phyloP scores from a whole-genome alignment of 768 basidiomycete species.

The Hypsizygus marmoreus region DNA sequence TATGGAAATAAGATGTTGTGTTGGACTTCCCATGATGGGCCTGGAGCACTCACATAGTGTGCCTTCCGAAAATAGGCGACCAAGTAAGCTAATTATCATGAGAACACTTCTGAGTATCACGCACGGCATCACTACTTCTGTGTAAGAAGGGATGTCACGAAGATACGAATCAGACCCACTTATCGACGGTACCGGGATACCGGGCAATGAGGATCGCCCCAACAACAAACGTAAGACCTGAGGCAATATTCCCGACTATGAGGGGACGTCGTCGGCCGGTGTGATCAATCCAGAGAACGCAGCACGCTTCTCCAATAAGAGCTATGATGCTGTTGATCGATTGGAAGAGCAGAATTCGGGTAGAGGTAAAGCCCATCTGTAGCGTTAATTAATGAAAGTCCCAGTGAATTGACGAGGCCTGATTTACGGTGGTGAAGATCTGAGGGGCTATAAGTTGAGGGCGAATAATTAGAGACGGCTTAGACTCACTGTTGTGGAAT shows the following conservation, averaged over 20 bases:
- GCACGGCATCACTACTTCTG: conserved; percentile 34
- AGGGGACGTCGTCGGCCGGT: conserved; percentile 41
- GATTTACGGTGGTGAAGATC: conserved; percentile 38
- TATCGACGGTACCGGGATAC: conserved; percentile 44
- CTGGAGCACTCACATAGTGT: conserved; percentile 34
- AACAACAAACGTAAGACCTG: conserved; percentile 44
- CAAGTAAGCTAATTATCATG: neutral
- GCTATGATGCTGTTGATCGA: conserved; percentile 57
- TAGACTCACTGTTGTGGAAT: conserved; percentile 41
- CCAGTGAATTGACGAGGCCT: conserved; percentile 10
- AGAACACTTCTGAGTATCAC: conserved; percentile 13
- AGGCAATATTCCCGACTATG: conserved; percentile 42
- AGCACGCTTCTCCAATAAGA: conserved; percentile 50
- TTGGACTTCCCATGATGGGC: neutral
- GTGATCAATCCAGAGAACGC: conserved; percentile 46
- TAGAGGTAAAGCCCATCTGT: conserved; percentile 46
- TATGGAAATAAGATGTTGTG: neutral
- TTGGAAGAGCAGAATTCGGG: conserved; percentile 51
- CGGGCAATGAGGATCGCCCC: conserved; percentile 46
- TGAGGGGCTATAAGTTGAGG: conserved; percentile 6
- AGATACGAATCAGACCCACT: conserved; percentile 26
- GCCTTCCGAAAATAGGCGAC: conserved; percentile 23
- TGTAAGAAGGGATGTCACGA: neutral
- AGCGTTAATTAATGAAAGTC: neutral
- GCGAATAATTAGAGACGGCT: neutral